Evolutionary conservation across 73 alveolate genomes (phyloP).

Genomic region (Halteria grandinella): DNA sequence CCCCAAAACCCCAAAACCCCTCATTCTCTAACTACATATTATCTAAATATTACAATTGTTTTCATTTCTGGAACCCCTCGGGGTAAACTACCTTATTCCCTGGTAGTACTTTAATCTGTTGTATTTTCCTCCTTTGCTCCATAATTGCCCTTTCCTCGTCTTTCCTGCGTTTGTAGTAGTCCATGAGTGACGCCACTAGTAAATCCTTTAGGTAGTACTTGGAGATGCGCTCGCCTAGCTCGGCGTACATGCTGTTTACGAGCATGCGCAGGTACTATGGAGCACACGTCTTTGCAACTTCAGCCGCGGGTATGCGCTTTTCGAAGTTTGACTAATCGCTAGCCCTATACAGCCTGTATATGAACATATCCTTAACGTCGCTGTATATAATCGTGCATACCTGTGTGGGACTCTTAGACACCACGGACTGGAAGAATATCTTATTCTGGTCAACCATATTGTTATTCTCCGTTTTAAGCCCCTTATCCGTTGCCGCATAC

Average conservation of each 20-base stretch:
- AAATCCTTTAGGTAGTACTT: constrained; percentile 32
- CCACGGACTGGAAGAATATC: constrained; percentile 45
- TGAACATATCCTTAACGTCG: constrained; percentile 63
- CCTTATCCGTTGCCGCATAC: neutral
- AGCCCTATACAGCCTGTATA: constrained; percentile 53
- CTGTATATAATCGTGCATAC: constrained; percentile 59
- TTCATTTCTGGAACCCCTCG: no score
- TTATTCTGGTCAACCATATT: constrained; percentile 13
- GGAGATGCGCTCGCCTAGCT: constrained; percentile 52
- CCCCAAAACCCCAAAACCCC: no score
- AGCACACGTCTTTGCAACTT: constrained; percentile 35
- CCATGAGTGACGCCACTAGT: constrained; percentile 31
- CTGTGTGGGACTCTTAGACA: constrained; percentile 57
- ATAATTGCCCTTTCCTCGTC: no score
- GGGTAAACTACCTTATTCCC: no score
- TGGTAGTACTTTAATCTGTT: no score
- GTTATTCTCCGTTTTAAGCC: neutral
- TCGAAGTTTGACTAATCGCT: constrained; percentile 46
- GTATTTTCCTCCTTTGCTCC: no score
- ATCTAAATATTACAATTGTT: no score
- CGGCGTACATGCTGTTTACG: constrained; percentile 17
- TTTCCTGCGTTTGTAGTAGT: constrained; percentile 27
- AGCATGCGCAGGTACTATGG: constrained; percentile 41
- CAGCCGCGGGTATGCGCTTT: constrained; percentile 26
- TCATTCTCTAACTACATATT: no score